Base-by-base conservation (phyloP, 2,329 filamentous ascomycete species). In the Pseudogymnoascus sp. region DNA sequence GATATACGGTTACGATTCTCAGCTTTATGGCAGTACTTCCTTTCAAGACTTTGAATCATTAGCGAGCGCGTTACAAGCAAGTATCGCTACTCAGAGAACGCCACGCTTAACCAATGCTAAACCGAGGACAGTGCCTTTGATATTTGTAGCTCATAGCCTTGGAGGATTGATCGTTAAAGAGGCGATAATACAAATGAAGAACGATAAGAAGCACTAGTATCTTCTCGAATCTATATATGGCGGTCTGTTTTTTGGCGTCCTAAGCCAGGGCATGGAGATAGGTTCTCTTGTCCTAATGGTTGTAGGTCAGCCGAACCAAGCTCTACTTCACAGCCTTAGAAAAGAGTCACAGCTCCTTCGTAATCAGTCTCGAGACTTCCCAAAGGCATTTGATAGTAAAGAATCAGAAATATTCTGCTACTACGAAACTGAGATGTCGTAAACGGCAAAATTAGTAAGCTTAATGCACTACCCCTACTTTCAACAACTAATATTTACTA, bases 111-210 rank as follows among this genome's bases (percentile, higher is more conserved):
- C 2, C 4, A 13, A 33, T 19, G 0, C n/a, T 26, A 31, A 33
- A 19, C 7, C 17, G 46, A 56, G 2, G 29, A 13, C 26, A 19
- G 26, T 56, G 19, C 68, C 68, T 4, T 35, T 68, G 13, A 53
- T 69, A 7, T 61, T 69, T 17, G 60, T 69, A 33, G 65, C 63
- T 15, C 68, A 69, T 35, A 68, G 68, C 59, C 60, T 69, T n/a
- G 67, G 67, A n/a, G 67, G 68, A 2, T 53, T 69, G 15, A 56
- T 69, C 17, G 61, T 68, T 19, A 69, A 69, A 56, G 56, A 69
- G 64, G 67, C 65, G 60, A 62, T 62, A 46, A 61, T 61, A 38
- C 40, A 53, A 23, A 64, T 64, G 40, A 10, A 64, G 7, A 56
- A 62, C 35, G 62, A 60, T 46, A 19, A 31, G 21, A 33, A 46